Evolutionary conservation across 1,284 basidiomycete species (phyloP), one percentile per base, ranked within the genome.

Genomic region (Puccinia novopanici): DNA sequence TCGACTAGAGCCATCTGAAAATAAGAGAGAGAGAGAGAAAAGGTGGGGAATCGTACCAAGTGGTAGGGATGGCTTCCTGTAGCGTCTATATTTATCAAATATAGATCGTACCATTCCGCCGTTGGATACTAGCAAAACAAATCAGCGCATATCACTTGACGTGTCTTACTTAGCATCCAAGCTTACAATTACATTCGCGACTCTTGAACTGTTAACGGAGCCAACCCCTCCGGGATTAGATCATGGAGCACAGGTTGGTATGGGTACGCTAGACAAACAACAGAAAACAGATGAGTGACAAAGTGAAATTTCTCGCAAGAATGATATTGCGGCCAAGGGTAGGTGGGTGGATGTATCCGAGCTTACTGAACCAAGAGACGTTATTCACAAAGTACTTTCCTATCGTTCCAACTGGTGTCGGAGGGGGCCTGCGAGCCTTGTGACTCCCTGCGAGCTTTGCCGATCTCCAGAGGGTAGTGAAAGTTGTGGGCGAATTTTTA

Each of bases 161-260:
- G 15, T 12, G 63, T 42, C n/a, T 68, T 48, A 2, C 40, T 30
- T 2, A 17, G 30, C 19, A 50, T 34, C 34, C 34, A 34, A 34
- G 34, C 77, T 80, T 50, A 80, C 77, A 30, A 73, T 52, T 0
- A 73, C 77, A 52, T 73, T 80, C 17, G 77, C 77, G n/a, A 80
- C 59, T 63, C 55, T 72, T 27, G 67, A 59, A 34, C 77, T 40
- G 40, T 72, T 80, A 17, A 71, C 37, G 8, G 30, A 19, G 30
- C 77, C 68, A 24, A 54, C 37, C 1, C 77, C 77, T 3, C 68
- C 67, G 13, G 68, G 77, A 45, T 54, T 15, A 80, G 27, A 72
- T 80, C 77, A 50, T 80, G 77, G 15, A 80, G 27, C 17, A 80
- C 59, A 61, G 77, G 77, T 50, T 73, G 77, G 50, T 80, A 80